Evolutionary conservation across 306 rosid genomes (phyloP), one percentile per base, ranked within the genome.

Genomic region (Rosa persica): DNA sequence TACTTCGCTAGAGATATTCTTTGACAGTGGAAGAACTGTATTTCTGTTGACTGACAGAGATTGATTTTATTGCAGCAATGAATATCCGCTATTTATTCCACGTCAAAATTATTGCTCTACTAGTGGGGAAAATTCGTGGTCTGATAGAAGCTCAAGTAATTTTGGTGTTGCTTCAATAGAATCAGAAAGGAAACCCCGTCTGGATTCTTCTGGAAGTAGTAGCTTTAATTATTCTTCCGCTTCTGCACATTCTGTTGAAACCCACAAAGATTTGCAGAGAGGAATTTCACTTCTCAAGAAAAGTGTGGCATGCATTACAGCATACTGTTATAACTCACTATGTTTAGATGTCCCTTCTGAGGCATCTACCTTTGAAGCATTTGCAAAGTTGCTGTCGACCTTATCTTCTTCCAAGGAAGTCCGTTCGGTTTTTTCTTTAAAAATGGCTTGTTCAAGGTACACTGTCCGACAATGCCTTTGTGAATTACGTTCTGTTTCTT

Each of bases 401-500:
- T 92, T 93, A 42, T 92, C 98, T 70, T 95, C 99, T 67, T 89
- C 99, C 71, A 93, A 93, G 90, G 98, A 93, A 89, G 93, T 93
- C 78, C 98, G 88, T 48, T 91, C 97, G 54, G 90, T 89, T 61
- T 83, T 90, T 75, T 89, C 91, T 25, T 79, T 85, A 60, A 95
- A 90, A 86, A 85, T 91, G 95, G 89, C 89, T 78, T 87, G 90
- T 81, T 91, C 98, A 23, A 95, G 99, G 99, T 95, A 88, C 81
- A 40, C 70, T 70, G 12, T 25, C 78, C 20, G 44, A 77, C 80
- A 80, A 68, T 23, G 25, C 48, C 74, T 49, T 34, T 71, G 74
- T 46, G 64, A 78, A 66, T 57, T 62, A 8, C 34, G 73, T 51
- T 70, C 5, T 55, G 34, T 43, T 22, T 30, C 71, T 34, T 16